Evolutionary conservation across 2,329 filamentous ascomycete genomes (phyloP).

Genomic region (Achaetomium macrosporum): DNA sequence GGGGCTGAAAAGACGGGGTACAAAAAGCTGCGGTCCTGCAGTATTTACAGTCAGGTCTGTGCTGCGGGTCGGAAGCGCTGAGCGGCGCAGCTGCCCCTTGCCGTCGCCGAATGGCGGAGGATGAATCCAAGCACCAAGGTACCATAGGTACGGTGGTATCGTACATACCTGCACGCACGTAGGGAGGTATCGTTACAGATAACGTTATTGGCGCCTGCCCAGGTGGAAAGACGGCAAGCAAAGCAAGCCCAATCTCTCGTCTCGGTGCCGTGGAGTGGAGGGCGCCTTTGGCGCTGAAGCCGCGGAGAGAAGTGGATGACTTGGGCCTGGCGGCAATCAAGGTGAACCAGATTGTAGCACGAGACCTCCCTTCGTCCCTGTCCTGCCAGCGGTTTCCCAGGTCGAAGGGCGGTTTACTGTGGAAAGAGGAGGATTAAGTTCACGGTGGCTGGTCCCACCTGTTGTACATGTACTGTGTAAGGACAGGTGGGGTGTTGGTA

Average conservation of each 20-base stretch:
- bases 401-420: constrained; percentile 12
- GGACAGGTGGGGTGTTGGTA: constrained; percentile 7
- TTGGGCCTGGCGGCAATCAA: constrained; percentile 14
- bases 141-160: background rate
- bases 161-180: background rate
- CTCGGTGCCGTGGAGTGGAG: background rate
- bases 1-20: constrained; percentile 17
- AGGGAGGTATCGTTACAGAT: no score
- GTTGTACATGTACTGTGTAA: constrained; percentile 2
- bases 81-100: constrained; percentile 16
- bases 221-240: no score
- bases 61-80: constrained; percentile 16
- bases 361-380: background rate
- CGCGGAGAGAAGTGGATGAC: background rate
- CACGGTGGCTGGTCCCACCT: constrained; percentile 7
- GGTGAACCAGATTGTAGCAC: constrained; percentile 4
- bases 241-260: background rate
- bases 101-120: constrained; percentile 12
- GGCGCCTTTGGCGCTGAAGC: background rate
- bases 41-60: constrained; percentile 16
- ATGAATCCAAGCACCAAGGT: background rate
- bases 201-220: no score
- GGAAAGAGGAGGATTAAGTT: background rate
- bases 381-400: constrained; percentile 3
- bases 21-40: constrained; percentile 11